Conservation (phyloP, 2,329 filamentous ascomycete genomes). For the Diaporthe helianthi region DNA sequence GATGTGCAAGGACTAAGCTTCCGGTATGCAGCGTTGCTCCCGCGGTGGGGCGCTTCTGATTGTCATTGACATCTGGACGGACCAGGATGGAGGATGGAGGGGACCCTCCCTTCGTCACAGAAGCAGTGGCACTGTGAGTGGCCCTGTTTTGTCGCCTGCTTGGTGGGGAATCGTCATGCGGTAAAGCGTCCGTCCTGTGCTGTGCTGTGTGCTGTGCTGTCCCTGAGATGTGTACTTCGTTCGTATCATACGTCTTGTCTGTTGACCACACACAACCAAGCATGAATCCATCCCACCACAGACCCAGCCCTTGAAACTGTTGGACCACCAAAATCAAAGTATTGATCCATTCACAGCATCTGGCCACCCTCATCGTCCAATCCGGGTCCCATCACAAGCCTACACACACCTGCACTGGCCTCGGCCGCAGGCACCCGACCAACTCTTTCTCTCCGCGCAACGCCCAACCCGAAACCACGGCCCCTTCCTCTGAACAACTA, state of each 20-base stretch:
- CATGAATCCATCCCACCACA: constrained; percentile 26
- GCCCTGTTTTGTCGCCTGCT: constrained; percentile 6
- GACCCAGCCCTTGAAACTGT: constrained; percentile 18
- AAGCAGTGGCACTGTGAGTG: constrained; percentile 4
- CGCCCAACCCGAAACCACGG: neutral
- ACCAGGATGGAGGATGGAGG: neutral
- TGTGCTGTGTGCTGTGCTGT: neutral
- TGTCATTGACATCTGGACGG: constrained; percentile 13
- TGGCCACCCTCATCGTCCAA: constrained; percentile 7
- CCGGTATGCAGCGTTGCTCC: constrained; percentile 14
- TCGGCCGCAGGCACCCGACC: constrained; percentile 12
- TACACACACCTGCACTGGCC: constrained; percentile 4
- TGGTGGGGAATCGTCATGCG: constrained; percentile 20
- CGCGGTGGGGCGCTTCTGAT: constrained; percentile 21
- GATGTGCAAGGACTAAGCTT: constrained; percentile 5
- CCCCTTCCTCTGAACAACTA: neutral
- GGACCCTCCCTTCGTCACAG: constrained; percentile 2
- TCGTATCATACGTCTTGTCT: no score
- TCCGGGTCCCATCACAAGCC: constrained; percentile 1
- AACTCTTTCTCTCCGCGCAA: constrained; percentile 5
- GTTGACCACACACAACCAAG: neutral
- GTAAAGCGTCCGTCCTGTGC: neutral
- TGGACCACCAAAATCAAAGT: constrained; percentile 6
- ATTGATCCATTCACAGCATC: neutral
- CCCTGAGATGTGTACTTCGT: constrained; percentile 20